phyloP scores from a whole-genome alignment of 331 rosid genomes.

The Spiraea crenata region DNA sequence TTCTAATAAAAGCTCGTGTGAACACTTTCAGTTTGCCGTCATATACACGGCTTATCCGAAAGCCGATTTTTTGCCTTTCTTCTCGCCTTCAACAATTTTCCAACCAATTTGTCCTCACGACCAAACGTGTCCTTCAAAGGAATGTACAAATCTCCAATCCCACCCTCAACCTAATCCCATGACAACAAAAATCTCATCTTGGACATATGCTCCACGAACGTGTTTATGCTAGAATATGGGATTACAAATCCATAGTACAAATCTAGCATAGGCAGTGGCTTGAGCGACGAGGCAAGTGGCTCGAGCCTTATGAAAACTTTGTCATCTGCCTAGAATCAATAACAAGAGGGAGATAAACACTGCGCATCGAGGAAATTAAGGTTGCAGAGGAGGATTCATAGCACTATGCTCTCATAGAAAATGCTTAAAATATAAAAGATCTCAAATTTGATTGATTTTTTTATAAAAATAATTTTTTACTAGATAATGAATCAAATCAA shows the following conservation, averaged over 20 bases:
- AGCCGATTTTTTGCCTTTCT: constrained; percentile 21
- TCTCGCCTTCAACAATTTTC: constrained; percentile 36
- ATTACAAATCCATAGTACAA: constrained; percentile 31
- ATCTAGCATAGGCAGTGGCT: constrained; percentile 32
- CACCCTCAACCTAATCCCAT: constrained; percentile 41
- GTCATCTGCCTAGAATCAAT: constrained; percentile 25
- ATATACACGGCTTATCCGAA: constrained; percentile 15
- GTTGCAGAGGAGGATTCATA: too few relatives aligned
- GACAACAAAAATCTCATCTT: constrained; percentile 38
- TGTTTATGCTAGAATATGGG: constrained; percentile 26
- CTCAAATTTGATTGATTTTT: too few relatives aligned
- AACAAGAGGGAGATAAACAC: constrained; percentile 15
- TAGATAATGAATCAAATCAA: too few relatives aligned
- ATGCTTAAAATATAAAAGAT: too few relatives aligned
- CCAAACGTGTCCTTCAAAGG: constrained; percentile 13
- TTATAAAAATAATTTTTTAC: too few relatives aligned
- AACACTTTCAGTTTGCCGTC: not conserved
- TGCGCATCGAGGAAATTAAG: too few relatives aligned
- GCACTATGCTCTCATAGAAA: too few relatives aligned
- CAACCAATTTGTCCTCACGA: constrained; percentile 33
- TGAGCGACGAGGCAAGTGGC: constrained; percentile 21
- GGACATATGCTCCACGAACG: constrained; percentile 27
- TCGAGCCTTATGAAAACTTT: constrained; percentile 28
- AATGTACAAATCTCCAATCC: constrained; percentile 24
- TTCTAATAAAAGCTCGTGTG: constrained; percentile 27